Evolutionary conservation across 306 rosid species (phyloP).

Genomic region (Alnus glutinosa): DNA sequence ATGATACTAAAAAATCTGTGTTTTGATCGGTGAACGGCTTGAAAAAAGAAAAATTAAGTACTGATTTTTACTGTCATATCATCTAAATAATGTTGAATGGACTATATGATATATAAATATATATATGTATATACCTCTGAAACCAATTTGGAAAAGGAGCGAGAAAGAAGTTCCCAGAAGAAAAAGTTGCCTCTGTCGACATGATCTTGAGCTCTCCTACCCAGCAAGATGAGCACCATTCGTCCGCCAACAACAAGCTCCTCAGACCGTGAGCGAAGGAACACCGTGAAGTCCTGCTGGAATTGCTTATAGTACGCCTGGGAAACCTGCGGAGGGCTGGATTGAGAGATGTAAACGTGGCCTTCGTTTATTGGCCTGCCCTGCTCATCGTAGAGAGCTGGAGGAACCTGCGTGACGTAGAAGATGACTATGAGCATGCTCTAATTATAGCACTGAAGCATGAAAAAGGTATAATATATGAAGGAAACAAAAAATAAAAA

Average conservation of each 20-base stretch:
- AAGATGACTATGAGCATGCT: neutral
- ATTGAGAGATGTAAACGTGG: constrained; percentile 61
- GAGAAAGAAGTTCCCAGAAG: constrained; percentile 78
- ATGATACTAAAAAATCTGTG: no score
- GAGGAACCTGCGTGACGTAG: constrained; percentile 69
- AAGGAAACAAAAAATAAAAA: neutral
- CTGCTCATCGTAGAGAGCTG: constrained; percentile 49
- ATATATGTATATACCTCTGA: constrained; percentile 50
- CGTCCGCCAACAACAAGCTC: constrained; percentile 73
- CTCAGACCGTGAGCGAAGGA: constrained; percentile 63
- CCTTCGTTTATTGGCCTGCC: constrained; percentile 67
- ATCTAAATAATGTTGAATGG: no score
- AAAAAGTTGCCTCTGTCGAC: constrained; percentile 82
- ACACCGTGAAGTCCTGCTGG: constrained; percentile 63
- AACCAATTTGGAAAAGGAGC: constrained; percentile 57
- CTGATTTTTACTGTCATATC: no score
- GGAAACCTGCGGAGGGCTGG: constrained; percentile 59
- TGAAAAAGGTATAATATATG: neutral
- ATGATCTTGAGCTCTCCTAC: constrained; percentile 66
- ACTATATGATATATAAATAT: no score
- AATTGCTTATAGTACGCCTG: constrained; percentile 75
- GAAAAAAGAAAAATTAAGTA: no score
- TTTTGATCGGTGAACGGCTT: no score
- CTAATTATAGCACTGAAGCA: neutral
- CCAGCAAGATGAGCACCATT: constrained; percentile 75